Base-by-base conservation (phyloP, 176 grass and related monocot species). In the Raddia distichophylla region DNA sequence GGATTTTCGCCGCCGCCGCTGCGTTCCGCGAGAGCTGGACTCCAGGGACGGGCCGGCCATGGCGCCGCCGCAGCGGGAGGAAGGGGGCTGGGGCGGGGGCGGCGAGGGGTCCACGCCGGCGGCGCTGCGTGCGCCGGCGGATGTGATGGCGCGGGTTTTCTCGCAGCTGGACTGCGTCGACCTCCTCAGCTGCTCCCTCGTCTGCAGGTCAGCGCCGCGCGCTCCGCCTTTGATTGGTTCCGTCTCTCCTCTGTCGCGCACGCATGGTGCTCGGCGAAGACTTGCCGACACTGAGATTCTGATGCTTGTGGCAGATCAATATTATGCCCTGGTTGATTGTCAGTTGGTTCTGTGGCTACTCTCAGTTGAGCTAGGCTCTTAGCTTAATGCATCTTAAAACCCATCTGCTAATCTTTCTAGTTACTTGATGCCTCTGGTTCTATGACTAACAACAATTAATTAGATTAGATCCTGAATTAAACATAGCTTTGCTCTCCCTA, bases 81-180 rank as follows among this genome's bases (percentile, higher is more conserved):
- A 60, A 10, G 50, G 16, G 18, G 79, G n/a, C 15, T 15, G n/a
- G 58, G 6, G 35, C 64, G 68, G 6, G 7, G n/a, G 64, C 57
- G 55, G 62, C 14, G 78, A 78, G 46, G 18, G 3, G 35, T 18
- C 76, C 33, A 5, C 33, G 16, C 63, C 82, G 46, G 83, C 89
- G 18, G 92, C 86, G 54, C 77, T 98, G 27, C 77, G 84, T 10
- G 57, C 60, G 61, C 95, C 92, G 22, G 74, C 87, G 14, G 84
- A 98, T 77, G 70, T 94, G 86, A 94, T 94, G 59, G 47, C 77
- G 43, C 87, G 84, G 6, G 86, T 98, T 53, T 98, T 98, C 92
- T 93, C 88, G 69, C 95, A 98, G 86, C 88, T 98, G 35, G 95
- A 98, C 81, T 98, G 95, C 90, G 78, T 93, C 60, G 90, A 98